These are phyloP conservation scores for Ceratocystis variospora DNA, from an alignment of 2,329 filamentous ascomycete species.

Conservation along the genomic window DNA sequence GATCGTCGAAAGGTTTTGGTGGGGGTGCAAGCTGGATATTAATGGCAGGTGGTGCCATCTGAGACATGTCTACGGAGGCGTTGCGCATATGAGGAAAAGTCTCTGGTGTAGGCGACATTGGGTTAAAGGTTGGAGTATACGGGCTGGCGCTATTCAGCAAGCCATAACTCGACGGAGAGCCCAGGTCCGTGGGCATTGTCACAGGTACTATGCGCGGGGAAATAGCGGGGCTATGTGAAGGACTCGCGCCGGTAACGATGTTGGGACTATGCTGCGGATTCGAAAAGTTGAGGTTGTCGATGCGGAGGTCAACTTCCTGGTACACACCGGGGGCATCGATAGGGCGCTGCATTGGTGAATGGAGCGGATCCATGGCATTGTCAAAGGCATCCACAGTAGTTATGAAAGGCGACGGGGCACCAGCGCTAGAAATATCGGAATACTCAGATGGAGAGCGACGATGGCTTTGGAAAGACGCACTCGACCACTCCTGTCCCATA, in stretches of 20 bases:
- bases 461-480: constrained; percentile 61
- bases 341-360: constrained; percentile 67
- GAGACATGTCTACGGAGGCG: constrained; percentile 48
- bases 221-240: constrained; percentile 59
- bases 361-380: constrained; percentile 37
- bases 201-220: constrained; percentile 48
- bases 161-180: constrained; percentile 11
- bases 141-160: constrained; percentile 8
- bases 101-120: constrained; percentile 25
- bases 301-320: constrained; percentile 30
- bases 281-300: constrained; percentile 68
- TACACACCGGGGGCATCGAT: constrained; percentile 49
- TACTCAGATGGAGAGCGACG: constrained; percentile 78
- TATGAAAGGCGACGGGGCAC: constrained; percentile 59
- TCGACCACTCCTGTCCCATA: constrained; percentile 42
- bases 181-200: constrained; percentile 20
- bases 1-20: constrained; percentile 27
- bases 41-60: constrained; percentile 86
- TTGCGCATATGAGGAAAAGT: constrained; percentile 38
- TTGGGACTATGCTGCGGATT: constrained; percentile 51
- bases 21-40: constrained; percentile 81
- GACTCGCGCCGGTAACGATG: constrained; percentile 56
- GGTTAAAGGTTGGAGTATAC: constrained; percentile 9
- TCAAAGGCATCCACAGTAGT: constrained; percentile 70
- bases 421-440: constrained; percentile 78